Evolutionary conservation across 2,329 filamentous ascomycete species (phyloP), one percentile per base, ranked within the genome.

Genomic region (Monilinia aucupariae): DNA sequence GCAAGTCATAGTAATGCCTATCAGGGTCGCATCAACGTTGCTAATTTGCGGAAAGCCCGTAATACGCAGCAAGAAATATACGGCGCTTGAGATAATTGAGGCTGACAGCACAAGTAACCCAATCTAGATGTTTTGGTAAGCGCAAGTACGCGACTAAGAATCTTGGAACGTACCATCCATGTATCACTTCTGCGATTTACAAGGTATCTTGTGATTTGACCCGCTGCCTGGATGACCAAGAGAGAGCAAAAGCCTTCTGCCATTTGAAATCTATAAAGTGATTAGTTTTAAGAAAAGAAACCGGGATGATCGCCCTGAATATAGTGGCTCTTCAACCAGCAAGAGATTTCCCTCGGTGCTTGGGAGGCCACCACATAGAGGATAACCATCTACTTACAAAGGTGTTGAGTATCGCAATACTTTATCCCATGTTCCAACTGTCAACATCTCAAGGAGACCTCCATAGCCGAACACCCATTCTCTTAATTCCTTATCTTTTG

Each of bases 41-140:
- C 89, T 88, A 71, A 97, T 91, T 69, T 92, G 90, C 1, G 94
- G 93, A 76, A 99, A 97, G 67, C 89, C 90, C 20, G 92, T 90
- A 61, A 97, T 91, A 64, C 94, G 85, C 91, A 92, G 97, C 59
- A 99, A 85, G 77, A 97, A 97, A 78, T 97, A 97, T 68, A 96
- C 85, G 6, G 93, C 91, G 76, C 90, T 96, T 32, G 92, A 94
- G 71, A 97, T 96, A 70, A 96, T 86, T 65, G 91, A 94, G 48
- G 91, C 92, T 0, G 93, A 96, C 63, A 94, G 80, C 64, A 96
- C 87, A 51, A 99, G 83, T 49, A 97, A 84, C 58, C 89, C 84
- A 70, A 99, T 96, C 91, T 96, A 72, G 6, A 56, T 27, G 59
- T 32, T 58, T 45, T 39, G 52, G 70, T 59, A 69, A 67, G 61